Base-by-base conservation (phyloP, 2,329 filamentous ascomycete species). In the Salinomyces thailandicus region DNA sequence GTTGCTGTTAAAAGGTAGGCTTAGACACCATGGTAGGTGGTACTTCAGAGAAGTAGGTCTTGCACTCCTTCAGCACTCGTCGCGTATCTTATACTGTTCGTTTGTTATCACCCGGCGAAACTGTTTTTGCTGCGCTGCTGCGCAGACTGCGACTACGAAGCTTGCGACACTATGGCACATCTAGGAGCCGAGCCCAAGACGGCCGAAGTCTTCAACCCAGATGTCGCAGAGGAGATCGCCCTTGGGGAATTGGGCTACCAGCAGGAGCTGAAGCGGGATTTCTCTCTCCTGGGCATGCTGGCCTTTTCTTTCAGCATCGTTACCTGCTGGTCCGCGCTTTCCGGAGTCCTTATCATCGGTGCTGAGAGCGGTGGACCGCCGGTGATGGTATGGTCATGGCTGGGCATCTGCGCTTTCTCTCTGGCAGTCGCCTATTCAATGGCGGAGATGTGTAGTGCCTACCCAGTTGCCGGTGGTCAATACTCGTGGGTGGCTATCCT, bases 181-280 rank as follows among this genome's bases (percentile, higher is more conserved):
- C 28, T 30, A 3, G 12, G 14, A 32, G 9, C 30, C 9, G 17
- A 32, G 14, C 16, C 30, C 3, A 15, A 32, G 14, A 15, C 15
- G 7, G 30, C 30, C 5, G 66, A 73, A 87, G 46, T 94, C 94
- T 61, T 95, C 32, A 16, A 13, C 19, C 14, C 46, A 24, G 62
- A 63, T 39, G 61, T 64, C 53, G 53, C 53, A 14, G 57, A 58
- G 14, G 28, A 31, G 17, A 9, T 20, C 15, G 17, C 31, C 15
- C 53, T 66, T 1, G 59, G 59, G 32, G 50, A 61, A 37, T 39
- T 64, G 24, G 62, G 62, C 0, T 66, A 65, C 36, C 51, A 60
- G 9, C 61, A 61, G 71, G 71, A 76, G 52, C 62, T 76, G 45
- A 73, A 72, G 50, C 68, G 72, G 6, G 69, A 63, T 6, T 76